Conservation (phyloP, 176 grass and related monocot species). For the Musa beccarii region DNA sequence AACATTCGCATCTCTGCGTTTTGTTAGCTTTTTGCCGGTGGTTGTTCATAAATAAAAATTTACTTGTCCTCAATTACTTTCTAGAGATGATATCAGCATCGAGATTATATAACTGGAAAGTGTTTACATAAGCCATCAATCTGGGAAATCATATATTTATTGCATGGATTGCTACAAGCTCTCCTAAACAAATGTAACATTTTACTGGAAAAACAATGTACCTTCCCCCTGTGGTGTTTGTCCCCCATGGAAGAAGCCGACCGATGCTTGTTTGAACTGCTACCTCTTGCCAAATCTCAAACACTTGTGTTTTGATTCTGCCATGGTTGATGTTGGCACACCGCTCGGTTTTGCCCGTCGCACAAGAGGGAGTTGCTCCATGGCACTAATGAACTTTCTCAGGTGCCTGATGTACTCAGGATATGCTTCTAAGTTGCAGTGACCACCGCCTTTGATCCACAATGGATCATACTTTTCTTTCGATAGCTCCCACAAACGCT, state of each 20-base stretch:
- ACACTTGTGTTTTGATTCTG: slow-evolving; percentile 66
- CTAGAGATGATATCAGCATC: too few relatives aligned
- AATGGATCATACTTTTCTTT: slow-evolving; percentile 93
- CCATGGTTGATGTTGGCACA: slow-evolving; percentile 32
- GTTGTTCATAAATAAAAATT: too few relatives aligned
- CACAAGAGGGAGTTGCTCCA: slow-evolving; percentile 61
- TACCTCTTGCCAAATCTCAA: slow-evolving; percentile 84
- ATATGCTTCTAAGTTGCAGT: slow-evolving; percentile 90
- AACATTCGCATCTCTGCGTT: too few relatives aligned
- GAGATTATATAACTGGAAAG: not conserved
- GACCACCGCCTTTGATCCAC: slow-evolving; percentile 81
- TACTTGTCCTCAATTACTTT: too few relatives aligned
- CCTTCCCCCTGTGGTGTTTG: not conserved
- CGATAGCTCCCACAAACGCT: slow-evolving; percentile 75
- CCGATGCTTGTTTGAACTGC: not conserved
- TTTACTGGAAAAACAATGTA: not conserved
- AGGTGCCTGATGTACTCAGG: slow-evolving; percentile 89
- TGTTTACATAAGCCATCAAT: slow-evolving; percentile 12
- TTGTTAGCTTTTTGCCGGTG: too few relatives aligned
- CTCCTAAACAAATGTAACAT: not conserved
- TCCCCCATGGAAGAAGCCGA: not conserved
- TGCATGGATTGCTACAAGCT: not conserved
- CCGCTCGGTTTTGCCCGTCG: slow-evolving; percentile 21
- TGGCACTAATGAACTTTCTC: slow-evolving; percentile 62
- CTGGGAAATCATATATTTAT: slow-evolving; percentile 11